Conservation (phyloP, 1,284 basidiomycete species). For the Apiotrichum brassicae region DNA sequence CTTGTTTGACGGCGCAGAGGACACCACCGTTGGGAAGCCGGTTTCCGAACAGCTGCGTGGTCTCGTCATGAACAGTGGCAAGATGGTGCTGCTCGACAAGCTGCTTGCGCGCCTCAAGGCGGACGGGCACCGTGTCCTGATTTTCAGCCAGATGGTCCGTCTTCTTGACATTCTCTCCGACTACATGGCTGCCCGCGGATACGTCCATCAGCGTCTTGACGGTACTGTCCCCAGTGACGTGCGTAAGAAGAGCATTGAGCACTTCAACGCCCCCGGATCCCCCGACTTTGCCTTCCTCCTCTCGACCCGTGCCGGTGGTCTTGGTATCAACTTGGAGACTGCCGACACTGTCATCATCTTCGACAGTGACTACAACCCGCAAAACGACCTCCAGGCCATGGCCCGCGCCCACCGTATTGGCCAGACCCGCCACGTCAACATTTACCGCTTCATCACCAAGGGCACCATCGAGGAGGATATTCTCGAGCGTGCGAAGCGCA, state of each 20-base stretch:
- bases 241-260: constrained; percentile 75
- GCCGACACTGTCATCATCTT: constrained; percentile 99
- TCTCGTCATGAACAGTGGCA: constrained; percentile 95
- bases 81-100: constrained; percentile 95
- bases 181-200: constrained; percentile 85
- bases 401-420: constrained; percentile 95
- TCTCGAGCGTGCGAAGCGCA: constrained; percentile 94
- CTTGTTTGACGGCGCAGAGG: constrained; percentile 93
- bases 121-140: constrained; percentile 91
- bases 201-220: constrained; percentile 73
- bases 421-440: constrained; percentile 95
- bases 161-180: constrained; percentile 98
- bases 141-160: constrained; percentile 99
- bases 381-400: constrained; percentile 99
- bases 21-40: constrained; percentile 51
- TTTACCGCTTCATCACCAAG: constrained; percentile 95
- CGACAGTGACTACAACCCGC: constrained; percentile 71
- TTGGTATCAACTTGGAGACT: constrained; percentile 97
- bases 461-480: constrained; percentile 99
- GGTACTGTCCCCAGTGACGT: constrained; percentile 68
- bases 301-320: constrained; percentile 92
- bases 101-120: constrained; percentile 80
- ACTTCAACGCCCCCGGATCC: constrained; percentile 66
- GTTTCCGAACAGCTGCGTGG: constrained; percentile 84
- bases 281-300: constrained; percentile 78